Base-by-base conservation (phyloP, 495 filamentous ascomycete genomes). In the Penicillium bialowiezense region DNA sequence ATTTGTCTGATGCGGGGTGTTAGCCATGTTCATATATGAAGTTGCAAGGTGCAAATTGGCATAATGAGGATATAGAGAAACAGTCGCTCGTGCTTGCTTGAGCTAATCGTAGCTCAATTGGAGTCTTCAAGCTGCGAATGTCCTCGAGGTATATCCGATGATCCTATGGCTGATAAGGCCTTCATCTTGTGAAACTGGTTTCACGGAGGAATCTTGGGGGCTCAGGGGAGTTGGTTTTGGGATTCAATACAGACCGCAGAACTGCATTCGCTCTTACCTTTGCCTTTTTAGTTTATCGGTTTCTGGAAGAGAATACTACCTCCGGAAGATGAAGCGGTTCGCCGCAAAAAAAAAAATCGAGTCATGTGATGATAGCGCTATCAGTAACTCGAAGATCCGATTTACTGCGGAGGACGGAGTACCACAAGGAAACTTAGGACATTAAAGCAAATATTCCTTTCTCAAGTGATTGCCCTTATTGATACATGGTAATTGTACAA, bases 221-320 rank as follows among this genome's bases (percentile, higher is more conserved):
- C n/a, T n/a, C n/a, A n/a, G n/a, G n/a, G n/a, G n/a, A n/a, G n/a
- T n/a, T n/a, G n/a, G n/a, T n/a, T n/a, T 26, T 26, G 23, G 23
- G 23, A 26, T 26, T 26, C 23, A 26, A 8, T n/a, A n/a, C n/a
- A n/a, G n/a, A n/a, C n/a, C n/a, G n/a, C n/a, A n/a, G n/a, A n/a
- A n/a, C n/a, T n/a, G n/a, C n/a, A n/a, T n/a, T n/a, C n/a, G n/a
- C 8, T 55, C 58, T 51, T 59, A 64, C 58, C 57, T 64, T 46
- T 54, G 52, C 13, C 48, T 55, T 19, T 43, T n/a, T 44, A 13
- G 32, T 41, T 50, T 23, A 23, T 47, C 28, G 50, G 34, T 42
- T 50, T 29, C 18, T 34, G 33, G 28, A 26, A 52, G 49, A 41
- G 43, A 54, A 18, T 42, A 39, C 43, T 14, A 19, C 9, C 38